Evolutionary conservation across 495 filamentous ascomycete species (phyloP).

Genomic region (Bacidia gigantensis): DNA sequence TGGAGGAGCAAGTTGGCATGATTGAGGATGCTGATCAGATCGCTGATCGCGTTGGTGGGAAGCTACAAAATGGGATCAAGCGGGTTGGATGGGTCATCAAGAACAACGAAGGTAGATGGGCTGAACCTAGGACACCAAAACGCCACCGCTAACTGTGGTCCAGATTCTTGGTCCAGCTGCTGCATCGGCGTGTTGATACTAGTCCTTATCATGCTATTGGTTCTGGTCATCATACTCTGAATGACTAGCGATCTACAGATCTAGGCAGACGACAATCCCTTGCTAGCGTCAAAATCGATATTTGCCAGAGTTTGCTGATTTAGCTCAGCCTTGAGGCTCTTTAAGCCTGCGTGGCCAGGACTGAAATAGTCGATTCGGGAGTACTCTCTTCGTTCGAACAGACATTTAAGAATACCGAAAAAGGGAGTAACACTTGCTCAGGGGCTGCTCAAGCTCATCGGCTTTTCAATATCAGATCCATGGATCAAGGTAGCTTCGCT

Average conservation of each 20-base stretch:
- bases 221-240: constrained; percentile 52
- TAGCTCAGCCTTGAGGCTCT: too few species aligned
- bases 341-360: too few species aligned
- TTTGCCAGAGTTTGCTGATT: too few species aligned
- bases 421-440: too few species aligned
- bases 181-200: constrained; percentile 80
- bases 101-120: constrained; percentile 65
- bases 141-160: constrained; percentile 21
- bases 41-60: constrained; percentile 74
- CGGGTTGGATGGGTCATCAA: constrained; percentile 72
- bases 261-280: too few species aligned
- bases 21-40: constrained; percentile 68
- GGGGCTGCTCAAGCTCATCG: too few species aligned
- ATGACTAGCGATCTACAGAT: neutral
- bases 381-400: too few species aligned
- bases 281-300: too few species aligned
- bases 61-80: constrained; percentile 73
- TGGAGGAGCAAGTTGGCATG: constrained; percentile 81
- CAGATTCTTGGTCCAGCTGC: constrained; percentile 75
- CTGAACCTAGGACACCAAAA: constrained; percentile 1
- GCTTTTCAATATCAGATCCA: too few species aligned
- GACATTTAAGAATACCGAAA: too few species aligned
- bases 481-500: too few species aligned
- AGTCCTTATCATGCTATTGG: constrained; percentile 69
- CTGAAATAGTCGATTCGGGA: too few species aligned